Percentiles rank a stretch among this genome's conserved stretches.
Conservation (phyloP, 164 flowering plant genomes). For the Vitis amurensis region DNA sequence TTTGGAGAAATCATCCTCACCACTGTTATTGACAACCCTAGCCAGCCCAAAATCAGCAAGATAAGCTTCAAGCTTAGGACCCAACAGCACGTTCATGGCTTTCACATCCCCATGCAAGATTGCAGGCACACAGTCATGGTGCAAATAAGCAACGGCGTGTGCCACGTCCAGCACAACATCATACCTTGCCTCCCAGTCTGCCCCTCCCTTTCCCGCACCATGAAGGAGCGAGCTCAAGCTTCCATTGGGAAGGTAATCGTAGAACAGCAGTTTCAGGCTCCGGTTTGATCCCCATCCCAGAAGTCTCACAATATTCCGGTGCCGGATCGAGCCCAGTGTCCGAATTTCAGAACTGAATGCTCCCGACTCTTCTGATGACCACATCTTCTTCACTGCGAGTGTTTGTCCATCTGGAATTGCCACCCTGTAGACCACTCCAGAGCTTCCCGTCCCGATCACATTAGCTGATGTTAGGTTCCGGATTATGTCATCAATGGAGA, state of each 20-base stretch:
- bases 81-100: constrained; percentile 85
- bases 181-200: constrained; percentile 84
- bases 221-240: constrained; percentile 84
- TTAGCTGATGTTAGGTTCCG: constrained; percentile 58
- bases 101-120: constrained; percentile 95
- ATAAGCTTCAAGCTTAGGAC: constrained; percentile 61
- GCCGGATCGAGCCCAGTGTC: constrained; percentile 87
- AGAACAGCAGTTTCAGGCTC: constrained; percentile 68
- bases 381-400: constrained; percentile 94
- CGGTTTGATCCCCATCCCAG: constrained; percentile 75
- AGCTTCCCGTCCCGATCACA: constrained; percentile 92
- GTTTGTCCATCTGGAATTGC: constrained; percentile 54
- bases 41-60: constrained; percentile 95
- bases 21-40: constrained; percentile 36
- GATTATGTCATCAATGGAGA: constrained; percentile 70
- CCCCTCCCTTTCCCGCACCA: constrained; percentile 62
- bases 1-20: constrained; percentile 24
- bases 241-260: constrained; percentile 87
- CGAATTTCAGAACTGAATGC: constrained; percentile 77
- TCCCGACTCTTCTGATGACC: constrained; percentile 71
- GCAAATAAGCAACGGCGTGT: constrained; percentile 88
- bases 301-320: constrained; percentile 77
- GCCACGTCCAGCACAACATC: constrained; percentile 76
- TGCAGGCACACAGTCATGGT: constrained; percentile 94
- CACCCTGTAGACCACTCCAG: constrained; percentile 90